These are phyloP conservation scores for Mycena latifolia DNA, from an alignment of 768 basidiomycete genomes.

Conservation along the genomic window DNA sequence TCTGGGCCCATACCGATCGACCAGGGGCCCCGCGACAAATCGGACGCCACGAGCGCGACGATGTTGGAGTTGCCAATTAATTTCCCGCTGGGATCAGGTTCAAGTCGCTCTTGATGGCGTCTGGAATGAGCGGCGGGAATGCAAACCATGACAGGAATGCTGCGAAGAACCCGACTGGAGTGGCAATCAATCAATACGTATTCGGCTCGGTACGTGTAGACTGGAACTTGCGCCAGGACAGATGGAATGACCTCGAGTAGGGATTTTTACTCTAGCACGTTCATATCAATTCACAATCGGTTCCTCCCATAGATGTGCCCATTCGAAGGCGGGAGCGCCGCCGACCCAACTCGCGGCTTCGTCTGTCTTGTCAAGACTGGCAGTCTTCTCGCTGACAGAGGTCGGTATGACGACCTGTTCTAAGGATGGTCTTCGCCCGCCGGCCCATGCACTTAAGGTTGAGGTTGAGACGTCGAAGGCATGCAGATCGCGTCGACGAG, in stretches of 20 bases:
- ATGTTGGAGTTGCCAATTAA: conserved; percentile 68
- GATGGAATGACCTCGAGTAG: conserved; percentile 64
- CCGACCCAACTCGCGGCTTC: too few species aligned
- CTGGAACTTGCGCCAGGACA: conserved; percentile 45
- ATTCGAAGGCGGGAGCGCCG: conserved; percentile 46
- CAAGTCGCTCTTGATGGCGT: conserved; percentile 66
- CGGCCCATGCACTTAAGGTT: too few species aligned
- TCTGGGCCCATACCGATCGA: conserved; percentile 64
- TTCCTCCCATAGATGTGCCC: conserved; percentile 48
- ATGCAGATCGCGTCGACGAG: too few species aligned
- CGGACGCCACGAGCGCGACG: conserved; percentile 60
- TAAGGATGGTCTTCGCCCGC: too few species aligned
- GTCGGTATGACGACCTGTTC: too few species aligned
- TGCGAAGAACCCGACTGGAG: conserved; percentile 60
- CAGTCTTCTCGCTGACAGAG: too few species aligned
- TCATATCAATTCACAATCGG: conserved; percentile 52
- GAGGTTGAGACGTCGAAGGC: too few species aligned
- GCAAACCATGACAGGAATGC: conserved; percentile 68
- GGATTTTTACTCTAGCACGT: conserved; percentile 58
- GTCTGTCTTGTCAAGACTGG: too few species aligned
- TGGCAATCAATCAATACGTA: neutral
- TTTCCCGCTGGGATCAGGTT: conserved; percentile 58
- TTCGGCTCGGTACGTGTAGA: too few species aligned
- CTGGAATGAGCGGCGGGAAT: conserved; percentile 70
- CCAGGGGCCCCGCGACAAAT: conserved; percentile 61